Evolutionary conservation across 2,329 filamentous ascomycete genomes (phyloP).

Genomic region (Beauveria australis): DNA sequence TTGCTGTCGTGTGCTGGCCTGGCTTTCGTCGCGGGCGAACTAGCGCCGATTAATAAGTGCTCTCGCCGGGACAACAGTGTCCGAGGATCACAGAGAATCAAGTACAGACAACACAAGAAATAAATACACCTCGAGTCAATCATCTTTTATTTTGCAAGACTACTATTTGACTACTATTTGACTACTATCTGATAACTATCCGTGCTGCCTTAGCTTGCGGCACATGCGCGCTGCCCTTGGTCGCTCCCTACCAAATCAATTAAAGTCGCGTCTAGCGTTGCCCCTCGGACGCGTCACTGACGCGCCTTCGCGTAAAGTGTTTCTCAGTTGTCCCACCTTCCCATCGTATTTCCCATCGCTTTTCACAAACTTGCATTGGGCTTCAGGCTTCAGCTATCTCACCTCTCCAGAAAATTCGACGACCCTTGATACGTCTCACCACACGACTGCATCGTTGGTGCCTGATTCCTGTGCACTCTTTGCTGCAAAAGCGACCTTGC

Average conservation of each 20-base stretch:
- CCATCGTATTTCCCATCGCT: not conserved
- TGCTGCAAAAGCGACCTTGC: not conserved
- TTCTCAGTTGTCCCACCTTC: constrained; percentile 3
- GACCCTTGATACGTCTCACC: not conserved
- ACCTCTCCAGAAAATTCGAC: not conserved
- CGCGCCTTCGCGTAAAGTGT: constrained; percentile 10
- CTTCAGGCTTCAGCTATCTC: not conserved
- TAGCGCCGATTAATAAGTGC: not conserved
- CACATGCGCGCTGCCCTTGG: not conserved
- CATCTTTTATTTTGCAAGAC: too few species aligned
- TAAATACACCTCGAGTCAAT: not conserved
- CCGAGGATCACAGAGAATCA: not conserved
- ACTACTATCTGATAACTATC: not conserved
- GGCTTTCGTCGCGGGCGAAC: not conserved
- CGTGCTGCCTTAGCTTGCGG: not conserved
- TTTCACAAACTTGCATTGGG: not conserved
- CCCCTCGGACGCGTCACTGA: constrained; percentile 5
- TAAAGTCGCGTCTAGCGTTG: constrained; percentile 9
- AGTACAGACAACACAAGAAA: not conserved
- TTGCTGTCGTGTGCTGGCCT: not conserved
- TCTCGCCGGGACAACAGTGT: not conserved
- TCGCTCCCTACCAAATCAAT: not conserved
- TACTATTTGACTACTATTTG: too few species aligned
- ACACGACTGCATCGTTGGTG: not conserved
- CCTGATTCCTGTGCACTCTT: not conserved